Conservation (phyloP, 2,329 filamentous ascomycete species). For the Coniochaeta hoffmannii region DNA sequence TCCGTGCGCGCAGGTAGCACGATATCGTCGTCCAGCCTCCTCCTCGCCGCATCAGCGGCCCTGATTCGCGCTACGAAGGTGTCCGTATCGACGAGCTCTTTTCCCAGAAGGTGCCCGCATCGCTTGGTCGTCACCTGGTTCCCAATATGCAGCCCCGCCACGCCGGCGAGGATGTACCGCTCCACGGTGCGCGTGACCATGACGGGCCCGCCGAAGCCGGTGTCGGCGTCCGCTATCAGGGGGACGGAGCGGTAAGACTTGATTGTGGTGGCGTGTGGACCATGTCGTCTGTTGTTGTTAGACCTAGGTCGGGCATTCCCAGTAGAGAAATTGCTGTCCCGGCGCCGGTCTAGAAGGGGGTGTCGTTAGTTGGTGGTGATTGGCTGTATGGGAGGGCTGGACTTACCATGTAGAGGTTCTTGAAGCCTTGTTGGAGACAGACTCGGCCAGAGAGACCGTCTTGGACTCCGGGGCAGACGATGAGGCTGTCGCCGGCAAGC, state of each 20-base stretch:
- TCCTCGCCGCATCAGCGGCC: conserved; percentile 43
- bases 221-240: conserved; percentile 55
- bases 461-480: conserved; percentile 60
- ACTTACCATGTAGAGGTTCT: conserved; percentile 59
- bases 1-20: conserved; percentile 60
- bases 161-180: conserved; percentile 45
- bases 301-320: conserved; percentile 55
- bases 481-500: conserved; percentile 30
- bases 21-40: conserved; percentile 44
- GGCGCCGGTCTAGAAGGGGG: conserved; percentile 44
- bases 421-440: conserved; percentile 54
- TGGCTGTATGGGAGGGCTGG: background rate
- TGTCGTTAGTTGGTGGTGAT: background rate
- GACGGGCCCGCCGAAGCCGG: conserved; percentile 45
- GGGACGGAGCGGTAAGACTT: conserved; percentile 47
- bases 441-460: conserved; percentile 61
- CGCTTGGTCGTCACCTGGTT: conserved; percentile 58
- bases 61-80: conserved; percentile 49
- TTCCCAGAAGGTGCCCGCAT: conserved; percentile 56
- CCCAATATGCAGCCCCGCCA: conserved; percentile 55
- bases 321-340: conserved; percentile 54
- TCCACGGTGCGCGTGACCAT: conserved; percentile 43
- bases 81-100: conserved; percentile 46
- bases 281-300: conserved; percentile 58
- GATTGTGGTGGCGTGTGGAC: conserved; percentile 54